Evolutionary conservation across 129 eudicot species (phyloP), one percentile per base, ranked within the genome.

Genomic region (Flaveria sonorensis): DNA sequence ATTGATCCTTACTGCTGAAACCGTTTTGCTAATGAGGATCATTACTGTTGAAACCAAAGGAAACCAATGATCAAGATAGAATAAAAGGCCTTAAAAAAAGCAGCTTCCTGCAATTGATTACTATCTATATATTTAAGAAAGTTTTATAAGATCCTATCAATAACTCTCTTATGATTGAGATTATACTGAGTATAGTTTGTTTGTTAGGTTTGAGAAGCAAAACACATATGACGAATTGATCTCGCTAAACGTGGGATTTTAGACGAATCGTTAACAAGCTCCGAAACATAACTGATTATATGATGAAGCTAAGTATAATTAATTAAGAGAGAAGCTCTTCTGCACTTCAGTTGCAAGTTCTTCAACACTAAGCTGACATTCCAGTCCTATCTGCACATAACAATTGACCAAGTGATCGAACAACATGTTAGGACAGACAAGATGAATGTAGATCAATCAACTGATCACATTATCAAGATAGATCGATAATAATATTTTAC

Each of bases 321-420:
- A 43, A 68, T 16, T 24, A 32, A 28, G 69, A 10, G 83, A 73
- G 69, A 92, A 89, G 79, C 93, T 87, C 85, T 85, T 83, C 77
- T 92, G 97, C 77, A 92, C 93, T 87, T 92, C 96, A 76, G 70
- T 68, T 43, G 91, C 91, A 52, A 92, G 87, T 72, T 92, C 97
- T 78, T 92, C 97, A 85, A 92, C 89, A 67, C 97, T 92, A 52
- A 92, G 88, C 64, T 84, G 86, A 77, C 97, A 92, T 76, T 92
- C 97, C 32, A 89, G 86, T 67, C 97, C 97, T 45, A 92, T 92
- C 97, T 92, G 96, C 84, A 74, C 53, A 16, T 62, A 55, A 70
- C 18, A 20, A 43, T 64, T 45, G 45, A 50, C 21, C 16, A 73
- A 75, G 13, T 8, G 16, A 26, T 11, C 71, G 32, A 26, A 12